phyloP scores from a whole-genome alignment of 192 early-diverging fungal species.

The Helicostylum pulchrum region DNA sequence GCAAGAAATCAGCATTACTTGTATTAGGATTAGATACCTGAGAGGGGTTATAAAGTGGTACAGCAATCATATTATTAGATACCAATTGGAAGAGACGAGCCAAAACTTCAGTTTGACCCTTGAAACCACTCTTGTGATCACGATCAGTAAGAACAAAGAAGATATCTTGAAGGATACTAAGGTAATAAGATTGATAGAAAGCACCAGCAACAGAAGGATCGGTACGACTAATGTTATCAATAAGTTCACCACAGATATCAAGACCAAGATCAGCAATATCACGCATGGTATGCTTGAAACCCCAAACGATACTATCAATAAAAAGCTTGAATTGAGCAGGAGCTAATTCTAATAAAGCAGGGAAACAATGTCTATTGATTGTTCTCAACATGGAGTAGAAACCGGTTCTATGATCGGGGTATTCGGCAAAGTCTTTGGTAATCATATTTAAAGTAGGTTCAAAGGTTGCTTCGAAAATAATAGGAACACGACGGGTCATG shows the following conservation, averaged over 20 bases:
- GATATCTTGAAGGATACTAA: slow-evolving; percentile 90
- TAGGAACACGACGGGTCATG: slow-evolving; percentile 80
- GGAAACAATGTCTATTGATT: slow-evolving; percentile 92
- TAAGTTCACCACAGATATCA: slow-evolving; percentile 79
- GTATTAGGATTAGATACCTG: slow-evolving; percentile 69
- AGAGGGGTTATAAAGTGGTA: slow-evolving; percentile 81
- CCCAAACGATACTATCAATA: slow-evolving; percentile 96
- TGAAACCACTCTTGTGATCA: slow-evolving; percentile 97
- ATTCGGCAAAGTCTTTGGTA: slow-evolving; percentile 97
- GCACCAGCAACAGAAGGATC: slow-evolving; percentile 73
- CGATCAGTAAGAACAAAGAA: slow-evolving; percentile 96
- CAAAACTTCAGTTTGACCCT: slow-evolving; percentile 85
- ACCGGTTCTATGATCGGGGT: slow-evolving; percentile 93
- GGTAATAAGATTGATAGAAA: slow-evolving; percentile 92
- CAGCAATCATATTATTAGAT: slow-evolving; percentile 75
- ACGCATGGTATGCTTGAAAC: slow-evolving; percentile 97
- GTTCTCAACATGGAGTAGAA: slow-evolving; percentile 93
- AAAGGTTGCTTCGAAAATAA: slow-evolving; percentile 91
- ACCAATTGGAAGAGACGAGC: slow-evolving; percentile 88
- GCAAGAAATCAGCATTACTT: slow-evolving; percentile 78
- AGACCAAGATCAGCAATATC: slow-evolving; percentile 94
- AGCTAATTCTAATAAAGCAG: slow-evolving; percentile 79
- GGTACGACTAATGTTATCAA: slow-evolving; percentile 79
- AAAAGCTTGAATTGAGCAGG: slow-evolving; percentile 86
- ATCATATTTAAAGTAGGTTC: slow-evolving; percentile 99